Base-by-base conservation (phyloP, 2,329 filamentous ascomycete genomes). In the Ophiocordyceps australis region DNA sequence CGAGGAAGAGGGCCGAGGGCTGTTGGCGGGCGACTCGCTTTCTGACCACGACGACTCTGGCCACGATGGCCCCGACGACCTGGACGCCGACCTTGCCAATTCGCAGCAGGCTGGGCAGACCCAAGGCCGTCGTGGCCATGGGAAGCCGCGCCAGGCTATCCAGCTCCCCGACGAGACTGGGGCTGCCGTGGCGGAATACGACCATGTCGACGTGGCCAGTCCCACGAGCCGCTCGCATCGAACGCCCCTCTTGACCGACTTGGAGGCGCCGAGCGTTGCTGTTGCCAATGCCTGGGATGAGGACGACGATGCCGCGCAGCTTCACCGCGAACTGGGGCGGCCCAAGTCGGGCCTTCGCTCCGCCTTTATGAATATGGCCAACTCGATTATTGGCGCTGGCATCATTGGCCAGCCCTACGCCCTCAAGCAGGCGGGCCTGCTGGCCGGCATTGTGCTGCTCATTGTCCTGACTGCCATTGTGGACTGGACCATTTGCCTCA, bases 321-420 rank as follows among this genome's bases (percentile, higher is more conserved):
- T 64, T 38, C 52, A 57, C 18, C 66, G 74, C 44, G 57, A 61
- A 29, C 42, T 43, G 21, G 64, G 85, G 21, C 65, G 85, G 29
- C 83, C 86, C 24, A 86, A 86, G 54, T 92, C 81, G 30, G 77
- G 78, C 5, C 64, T 95, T 54, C 63, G 67, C 33, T 81, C 77
- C 46, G 86, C 89, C 4, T 95, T 98, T 39, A 93, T 95, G 83
- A 98, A 98, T 54, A 98, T 98, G 89, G 86, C 89, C 34, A 98
- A 98, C 57, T 91, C 80, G 40, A 98, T 98, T 47, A 94, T 98
- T 38, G 73, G 72, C 20, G 73, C 72, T 3, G 71, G 72, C 27
- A 76, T 76, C 49, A 75, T 76, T 41, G 71, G 80, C 4, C 89
- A 98, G 53, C 85, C 89, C 9, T 98, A 95, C 52, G 89, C 89